These are phyloP conservation scores for Pleurostoma richardsiae DNA, from an alignment of 2,329 filamentous ascomycete genomes.

Conservation along the genomic window DNA sequence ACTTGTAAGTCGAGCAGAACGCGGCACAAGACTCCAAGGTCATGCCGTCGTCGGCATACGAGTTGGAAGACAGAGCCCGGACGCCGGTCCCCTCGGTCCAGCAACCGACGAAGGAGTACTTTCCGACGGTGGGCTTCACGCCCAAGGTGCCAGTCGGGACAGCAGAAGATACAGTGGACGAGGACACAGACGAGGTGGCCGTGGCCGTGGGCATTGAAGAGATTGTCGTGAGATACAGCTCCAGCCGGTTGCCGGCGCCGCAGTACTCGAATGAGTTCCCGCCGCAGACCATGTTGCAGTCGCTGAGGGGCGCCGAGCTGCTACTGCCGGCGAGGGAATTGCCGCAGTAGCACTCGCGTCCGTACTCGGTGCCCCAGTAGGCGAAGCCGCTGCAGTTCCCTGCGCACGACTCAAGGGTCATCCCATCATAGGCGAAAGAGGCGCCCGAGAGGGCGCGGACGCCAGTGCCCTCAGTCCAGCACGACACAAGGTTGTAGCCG, in stretches of 20 bases:
- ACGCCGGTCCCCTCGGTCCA: slow-evolving; percentile 28
- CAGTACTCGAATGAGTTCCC: slow-evolving; percentile 29
- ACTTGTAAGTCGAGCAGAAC: slow-evolving; percentile 27
- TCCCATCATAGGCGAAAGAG: slow-evolving; percentile 36
- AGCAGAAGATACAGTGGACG: slow-evolving; percentile 16
- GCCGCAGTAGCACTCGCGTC: slow-evolving; percentile 48
- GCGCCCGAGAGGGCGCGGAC: slow-evolving; percentile 36
- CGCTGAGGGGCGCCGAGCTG: slow-evolving; percentile 20
- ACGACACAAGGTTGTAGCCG: slow-evolving; percentile 39
- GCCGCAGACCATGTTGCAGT: slow-evolving; percentile 30
- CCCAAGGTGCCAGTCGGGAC: slow-evolving; percentile 25
- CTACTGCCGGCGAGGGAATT: slow-evolving; percentile 30
- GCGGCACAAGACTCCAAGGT: slow-evolving; percentile 30
- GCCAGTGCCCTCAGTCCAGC: slow-evolving; percentile 40
- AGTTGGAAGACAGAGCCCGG: slow-evolving; percentile 28
- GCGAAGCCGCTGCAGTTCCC: slow-evolving; percentile 37
- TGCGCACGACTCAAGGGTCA: slow-evolving; percentile 45
- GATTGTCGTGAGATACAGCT: slow-evolving; percentile 26
- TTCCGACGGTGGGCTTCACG: slow-evolving; percentile 25
- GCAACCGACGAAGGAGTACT: slow-evolving; percentile 31
- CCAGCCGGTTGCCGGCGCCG: slow-evolving; percentile 27
- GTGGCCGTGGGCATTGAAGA: background rate
- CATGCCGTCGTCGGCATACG: slow-evolving; percentile 26
- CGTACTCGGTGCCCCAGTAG: slow-evolving; percentile 47
- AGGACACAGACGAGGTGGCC: slow-evolving; percentile 27